Evolutionary conservation across 192 early-diverging fungal species (phyloP).

Genomic region (Geosiphon pyriformis): DNA sequence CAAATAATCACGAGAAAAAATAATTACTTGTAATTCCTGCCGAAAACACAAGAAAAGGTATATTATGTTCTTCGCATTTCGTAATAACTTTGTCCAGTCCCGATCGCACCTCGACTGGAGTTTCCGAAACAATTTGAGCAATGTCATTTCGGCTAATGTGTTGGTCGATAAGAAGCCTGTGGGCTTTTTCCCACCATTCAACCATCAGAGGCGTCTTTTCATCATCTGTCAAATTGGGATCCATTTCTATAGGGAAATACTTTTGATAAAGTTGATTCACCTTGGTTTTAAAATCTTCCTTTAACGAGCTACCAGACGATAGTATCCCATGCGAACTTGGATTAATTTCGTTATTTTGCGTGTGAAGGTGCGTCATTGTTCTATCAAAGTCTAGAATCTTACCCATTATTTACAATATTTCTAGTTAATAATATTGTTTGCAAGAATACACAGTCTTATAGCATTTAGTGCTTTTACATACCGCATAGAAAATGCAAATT

Average conservation of each 20-base stretch:
- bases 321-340: constrained; percentile 42
- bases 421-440: not conserved
- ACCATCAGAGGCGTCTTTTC: constrained; percentile 65
- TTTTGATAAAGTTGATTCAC: constrained; percentile 46
- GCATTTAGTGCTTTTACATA: constrained; percentile 12
- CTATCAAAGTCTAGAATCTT: constrained; percentile 68
- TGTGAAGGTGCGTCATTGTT: constrained; percentile 57
- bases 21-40: constrained; percentile 50
- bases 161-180: constrained; percentile 47
- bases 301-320: constrained; percentile 4
- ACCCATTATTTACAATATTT: not conserved
- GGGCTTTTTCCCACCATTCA: constrained; percentile 67
- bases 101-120: constrained; percentile 43
- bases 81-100: constrained; percentile 40
- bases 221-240: constrained; percentile 35
- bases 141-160: constrained; percentile 46
- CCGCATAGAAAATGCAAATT: constrained; percentile 56
- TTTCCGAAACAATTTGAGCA: constrained; percentile 42
- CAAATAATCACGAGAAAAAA: not conserved
- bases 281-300: constrained; percentile 41
- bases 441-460: not conserved
- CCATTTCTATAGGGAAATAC: constrained; percentile 74
- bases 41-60: constrained; percentile 68
- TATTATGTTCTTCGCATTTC: constrained; percentile 20
- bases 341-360: constrained; percentile 34